Conservation (phyloP, 2,329 filamentous ascomycete species). For the Penicillium sp. region DNA sequence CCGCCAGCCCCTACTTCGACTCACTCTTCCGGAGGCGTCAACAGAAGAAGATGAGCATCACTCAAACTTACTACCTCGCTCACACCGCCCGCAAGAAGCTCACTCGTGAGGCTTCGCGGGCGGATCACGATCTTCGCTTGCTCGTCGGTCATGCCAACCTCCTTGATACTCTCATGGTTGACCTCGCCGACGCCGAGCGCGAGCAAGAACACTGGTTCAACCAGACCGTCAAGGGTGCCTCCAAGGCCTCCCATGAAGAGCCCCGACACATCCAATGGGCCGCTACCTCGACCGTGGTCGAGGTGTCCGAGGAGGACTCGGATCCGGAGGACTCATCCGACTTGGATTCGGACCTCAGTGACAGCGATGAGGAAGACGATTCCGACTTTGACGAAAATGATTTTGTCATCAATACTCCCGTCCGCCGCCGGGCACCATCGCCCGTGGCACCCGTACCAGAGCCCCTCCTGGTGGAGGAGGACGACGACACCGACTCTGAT, state of each 20-base stretch:
- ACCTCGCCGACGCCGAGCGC: conserved; percentile 88
- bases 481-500: conserved; percentile 56
- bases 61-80: conserved; percentile 97
- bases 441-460: conserved; percentile 33
- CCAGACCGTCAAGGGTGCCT: conserved; percentile 79
- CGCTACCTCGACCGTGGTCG: conserved; percentile 71
- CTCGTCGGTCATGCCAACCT: conserved; percentile 98
- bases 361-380: conserved; percentile 38
- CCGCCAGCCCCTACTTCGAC: conserved; percentile 41
- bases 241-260: conserved; percentile 51
- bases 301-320: conserved; percentile 67
- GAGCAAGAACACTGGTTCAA: conserved; percentile 99
- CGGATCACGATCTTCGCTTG: conserved; percentile 91
- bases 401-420: conserved; percentile 38
- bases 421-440: conserved; percentile 31
- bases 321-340: conserved; percentile 62
- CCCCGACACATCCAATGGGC: conserved; percentile 81
- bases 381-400: conserved; percentile 47
- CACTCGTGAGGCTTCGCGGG: conserved; percentile 79
- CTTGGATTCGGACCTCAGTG: conserved; percentile 55
- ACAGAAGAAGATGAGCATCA: conserved; percentile 92
- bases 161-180: conserved; percentile 87
- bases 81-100: conserved; percentile 97
- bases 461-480: conserved; percentile 31
- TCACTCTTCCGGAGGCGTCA: conserved; percentile 40